Evolutionary conservation across 2,329 filamentous ascomycete genomes (phyloP).

Genomic region (Verticillium tricorpus): DNA sequence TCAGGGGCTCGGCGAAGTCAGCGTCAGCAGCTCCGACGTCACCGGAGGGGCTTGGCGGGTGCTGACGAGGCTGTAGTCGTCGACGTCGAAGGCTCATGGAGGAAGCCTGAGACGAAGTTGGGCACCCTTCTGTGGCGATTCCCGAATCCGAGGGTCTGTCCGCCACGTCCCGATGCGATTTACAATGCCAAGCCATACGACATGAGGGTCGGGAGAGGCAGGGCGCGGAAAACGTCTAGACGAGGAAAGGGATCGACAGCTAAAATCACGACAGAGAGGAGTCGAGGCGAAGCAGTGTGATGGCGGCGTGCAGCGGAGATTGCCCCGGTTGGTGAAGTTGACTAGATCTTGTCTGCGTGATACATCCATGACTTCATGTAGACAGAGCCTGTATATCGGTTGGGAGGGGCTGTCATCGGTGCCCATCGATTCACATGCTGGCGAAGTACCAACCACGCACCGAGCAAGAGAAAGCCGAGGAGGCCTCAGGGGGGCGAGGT

Average conservation of each 20-base stretch:
- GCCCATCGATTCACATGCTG: neutral
- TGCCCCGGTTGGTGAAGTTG: neutral
- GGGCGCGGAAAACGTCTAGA: neutral
- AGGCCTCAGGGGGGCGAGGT: neutral
- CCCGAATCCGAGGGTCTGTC: neutral
- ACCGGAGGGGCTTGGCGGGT: neutral
- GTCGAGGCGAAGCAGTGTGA: neutral
- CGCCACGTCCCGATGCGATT: neutral
- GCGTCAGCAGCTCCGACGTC: neutral
- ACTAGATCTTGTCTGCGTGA: neutral
- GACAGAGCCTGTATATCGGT: neutral
- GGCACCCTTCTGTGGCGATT: neutral
- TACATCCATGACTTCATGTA: neutral
- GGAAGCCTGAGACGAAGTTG: neutral
- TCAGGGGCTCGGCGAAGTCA: neutral
- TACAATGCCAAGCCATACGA: neutral
- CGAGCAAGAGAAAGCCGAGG: neutral
- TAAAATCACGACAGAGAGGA: neutral
- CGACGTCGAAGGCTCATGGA: neutral
- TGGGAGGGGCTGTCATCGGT: neutral
- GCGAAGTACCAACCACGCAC: neutral
- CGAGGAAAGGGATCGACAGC: neutral
- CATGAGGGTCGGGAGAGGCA: neutral
- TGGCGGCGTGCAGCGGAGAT: neutral
- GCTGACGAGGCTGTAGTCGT: neutral